Evolutionary conservation across 176 grass and related monocot genomes (phyloP).

Genomic region (Poa annua): DNA sequence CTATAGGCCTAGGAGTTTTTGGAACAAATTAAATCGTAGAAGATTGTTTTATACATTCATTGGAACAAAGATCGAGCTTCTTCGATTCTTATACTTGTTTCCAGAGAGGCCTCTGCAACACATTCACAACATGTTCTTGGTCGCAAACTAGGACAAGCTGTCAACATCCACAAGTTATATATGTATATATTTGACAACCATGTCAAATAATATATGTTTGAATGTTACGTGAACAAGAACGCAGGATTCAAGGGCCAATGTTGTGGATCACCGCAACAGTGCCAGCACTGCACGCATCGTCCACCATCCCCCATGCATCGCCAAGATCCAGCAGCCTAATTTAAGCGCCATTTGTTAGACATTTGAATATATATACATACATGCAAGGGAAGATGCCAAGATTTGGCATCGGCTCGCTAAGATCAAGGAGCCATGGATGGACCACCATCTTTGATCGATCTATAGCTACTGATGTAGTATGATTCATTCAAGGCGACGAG

Average conservation of each 20-base stretch:
- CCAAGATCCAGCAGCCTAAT: constrained; percentile 38
- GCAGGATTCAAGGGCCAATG: constrained; percentile 54
- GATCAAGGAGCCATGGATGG: constrained; percentile 48
- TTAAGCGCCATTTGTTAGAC: constrained; percentile 21
- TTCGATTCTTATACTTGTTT: no score
- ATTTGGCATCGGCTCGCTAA: constrained; percentile 51
- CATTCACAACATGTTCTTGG: background rate
- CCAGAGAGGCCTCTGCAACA: no score
- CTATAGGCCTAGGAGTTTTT: no score
- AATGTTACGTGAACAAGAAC: constrained; percentile 24
- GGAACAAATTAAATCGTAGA: no score
- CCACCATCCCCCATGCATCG: constrained; percentile 14
- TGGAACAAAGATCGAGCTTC: no score
- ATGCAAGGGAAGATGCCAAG: constrained; percentile 42
- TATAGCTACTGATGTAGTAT: background rate
- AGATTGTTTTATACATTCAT: no score
- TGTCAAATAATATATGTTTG: background rate
- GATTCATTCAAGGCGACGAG: constrained; percentile 33
- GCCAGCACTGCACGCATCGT: constrained; percentile 49
- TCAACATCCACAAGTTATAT: constrained; percentile 24
- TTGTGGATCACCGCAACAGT: constrained; percentile 39
- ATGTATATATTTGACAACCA: background rate
- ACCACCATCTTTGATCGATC: constrained; percentile 17
- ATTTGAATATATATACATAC: constrained; percentile 21
- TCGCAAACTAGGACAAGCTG: constrained; percentile 43